These are phyloP conservation scores for Lecanicillium sp. DNA, from an alignment of 2,329 filamentous ascomycete genomes.

Conservation along the genomic window DNA sequence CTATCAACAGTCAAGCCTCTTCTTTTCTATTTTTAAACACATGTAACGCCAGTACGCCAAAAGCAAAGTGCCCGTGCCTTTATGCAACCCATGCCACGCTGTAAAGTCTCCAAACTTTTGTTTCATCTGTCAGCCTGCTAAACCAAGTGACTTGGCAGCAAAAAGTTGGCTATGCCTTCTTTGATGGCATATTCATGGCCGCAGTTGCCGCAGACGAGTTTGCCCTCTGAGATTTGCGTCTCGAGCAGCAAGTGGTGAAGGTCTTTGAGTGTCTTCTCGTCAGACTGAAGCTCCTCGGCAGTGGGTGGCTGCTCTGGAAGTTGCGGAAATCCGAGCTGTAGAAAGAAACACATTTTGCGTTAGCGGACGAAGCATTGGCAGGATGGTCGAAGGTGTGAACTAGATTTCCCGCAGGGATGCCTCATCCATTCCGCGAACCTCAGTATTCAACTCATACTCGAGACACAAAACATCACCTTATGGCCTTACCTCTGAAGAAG, in stretches of 20 bases:
- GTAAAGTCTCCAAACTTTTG: neutral
- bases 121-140: slow-evolving; percentile 24
- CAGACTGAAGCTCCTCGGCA: slow-evolving; percentile 53
- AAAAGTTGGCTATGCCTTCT: slow-evolving; percentile 94
- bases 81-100: neutral
- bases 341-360: neutral
- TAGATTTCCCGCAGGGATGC: neutral
- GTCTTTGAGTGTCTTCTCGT: slow-evolving; percentile 68
- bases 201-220: slow-evolving; percentile 84
- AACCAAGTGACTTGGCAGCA: slow-evolving; percentile 88
- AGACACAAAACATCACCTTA: slow-evolving; percentile 4
- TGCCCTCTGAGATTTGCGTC: slow-evolving; percentile 84
- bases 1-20: neutral
- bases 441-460: too few species aligned
- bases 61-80: neutral
- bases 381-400: too few species aligned
- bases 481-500: slow-evolving; percentile 66
- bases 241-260: slow-evolving; percentile 79
- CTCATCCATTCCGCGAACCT: too few species aligned
- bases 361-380: neutral
- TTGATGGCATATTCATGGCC: slow-evolving; percentile 91
- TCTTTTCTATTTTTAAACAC: neutral
- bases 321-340: slow-evolving; percentile 70
- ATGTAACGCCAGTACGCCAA: slow-evolving; percentile 6
- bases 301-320: slow-evolving; percentile 61